Conservation (phyloP, 2,329 filamentous ascomycete genomes). For the Achaetomium macrosporum region DNA sequence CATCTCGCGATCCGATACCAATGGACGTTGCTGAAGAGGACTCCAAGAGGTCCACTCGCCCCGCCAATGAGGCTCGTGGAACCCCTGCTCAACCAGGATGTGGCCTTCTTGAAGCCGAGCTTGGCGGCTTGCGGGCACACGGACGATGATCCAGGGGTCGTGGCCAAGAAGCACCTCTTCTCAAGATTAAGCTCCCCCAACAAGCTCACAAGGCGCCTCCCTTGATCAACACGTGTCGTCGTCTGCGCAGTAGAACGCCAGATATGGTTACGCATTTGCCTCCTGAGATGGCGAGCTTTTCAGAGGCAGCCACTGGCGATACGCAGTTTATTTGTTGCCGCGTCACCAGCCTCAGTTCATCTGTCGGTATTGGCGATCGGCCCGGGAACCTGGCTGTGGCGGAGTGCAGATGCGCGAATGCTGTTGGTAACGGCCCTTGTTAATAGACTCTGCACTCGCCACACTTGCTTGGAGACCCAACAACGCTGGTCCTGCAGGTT, state of each 20-base stretch:
- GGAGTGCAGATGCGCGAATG: conserved; percentile 29
- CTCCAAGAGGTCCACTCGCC: conserved; percentile 19
- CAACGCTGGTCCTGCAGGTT: conserved; percentile 7
- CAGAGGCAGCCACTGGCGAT: conserved; percentile 18
- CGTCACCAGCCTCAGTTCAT: conserved; percentile 40
- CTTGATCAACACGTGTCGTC: neutral
- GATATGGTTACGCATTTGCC: neutral
- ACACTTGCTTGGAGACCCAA: conserved; percentile 17
- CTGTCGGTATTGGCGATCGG: conserved; percentile 16
- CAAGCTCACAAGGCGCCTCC: neutral
- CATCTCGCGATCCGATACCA: conserved; percentile 10
- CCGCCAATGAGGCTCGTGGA: conserved; percentile 31
- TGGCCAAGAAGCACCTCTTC: neutral
- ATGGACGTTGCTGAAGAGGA: conserved; percentile 10
- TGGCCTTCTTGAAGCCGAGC: conserved; percentile 26
- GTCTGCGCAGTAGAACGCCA: neutral
- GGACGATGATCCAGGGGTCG: neutral
- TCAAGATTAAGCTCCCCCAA: neutral
- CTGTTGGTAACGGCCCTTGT: conserved; percentile 14
- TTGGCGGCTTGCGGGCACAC: conserved; percentile 25
- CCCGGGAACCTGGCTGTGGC: conserved; percentile 31
- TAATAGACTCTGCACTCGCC: conserved; percentile 15
- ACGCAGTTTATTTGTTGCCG: conserved; percentile 30
- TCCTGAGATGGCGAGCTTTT: conserved; percentile 1
- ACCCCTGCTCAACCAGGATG: conserved; percentile 29